Conservation (phyloP, 176 grass and related monocot species). For the Phyllostachys edulis region DNA sequence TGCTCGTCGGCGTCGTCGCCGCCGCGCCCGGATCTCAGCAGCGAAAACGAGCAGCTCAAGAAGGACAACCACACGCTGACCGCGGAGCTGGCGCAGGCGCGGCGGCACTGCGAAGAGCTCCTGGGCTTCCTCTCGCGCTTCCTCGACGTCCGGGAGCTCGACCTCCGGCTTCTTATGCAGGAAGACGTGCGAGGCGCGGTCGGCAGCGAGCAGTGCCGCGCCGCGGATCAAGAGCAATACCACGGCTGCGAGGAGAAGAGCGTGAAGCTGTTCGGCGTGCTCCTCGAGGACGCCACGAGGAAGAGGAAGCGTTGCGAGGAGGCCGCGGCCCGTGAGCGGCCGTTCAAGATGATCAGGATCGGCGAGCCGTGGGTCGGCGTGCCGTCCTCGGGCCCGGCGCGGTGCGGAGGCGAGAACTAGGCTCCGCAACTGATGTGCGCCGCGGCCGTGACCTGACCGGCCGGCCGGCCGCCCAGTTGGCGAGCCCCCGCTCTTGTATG, state of each 20-base stretch:
- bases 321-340: conserved; percentile 33
- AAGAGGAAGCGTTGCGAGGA: conserved; percentile 54
- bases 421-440: conserved; percentile 13
- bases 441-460: background rate
- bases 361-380: conserved; percentile 54
- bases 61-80: conserved; percentile 58
- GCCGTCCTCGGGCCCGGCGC: conserved; percentile 34
- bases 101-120: conserved; percentile 63
- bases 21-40: conserved; percentile 37
- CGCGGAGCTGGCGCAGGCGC: conserved; percentile 53
- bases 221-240: background rate
- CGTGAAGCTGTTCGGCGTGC: conserved; percentile 74
- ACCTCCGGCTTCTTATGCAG: conserved; percentile 53
- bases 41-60: conserved; percentile 69
- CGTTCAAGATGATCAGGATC: conserved; percentile 57
- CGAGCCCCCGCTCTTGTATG: background rate
- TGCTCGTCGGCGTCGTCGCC: conserved; percentile 60
- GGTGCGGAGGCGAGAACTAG: conserved; percentile 41
- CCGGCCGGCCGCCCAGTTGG: no score
- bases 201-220: conserved; percentile 1
- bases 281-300: conserved; percentile 42
- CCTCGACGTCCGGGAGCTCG: conserved; percentile 61
- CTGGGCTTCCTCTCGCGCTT: conserved; percentile 70
- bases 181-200: background rate
- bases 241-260: conserved; percentile 23